phyloP scores from a whole-genome alignment of 2,329 filamentous ascomycete genomes.

The Plectosphaerella sp. region DNA sequence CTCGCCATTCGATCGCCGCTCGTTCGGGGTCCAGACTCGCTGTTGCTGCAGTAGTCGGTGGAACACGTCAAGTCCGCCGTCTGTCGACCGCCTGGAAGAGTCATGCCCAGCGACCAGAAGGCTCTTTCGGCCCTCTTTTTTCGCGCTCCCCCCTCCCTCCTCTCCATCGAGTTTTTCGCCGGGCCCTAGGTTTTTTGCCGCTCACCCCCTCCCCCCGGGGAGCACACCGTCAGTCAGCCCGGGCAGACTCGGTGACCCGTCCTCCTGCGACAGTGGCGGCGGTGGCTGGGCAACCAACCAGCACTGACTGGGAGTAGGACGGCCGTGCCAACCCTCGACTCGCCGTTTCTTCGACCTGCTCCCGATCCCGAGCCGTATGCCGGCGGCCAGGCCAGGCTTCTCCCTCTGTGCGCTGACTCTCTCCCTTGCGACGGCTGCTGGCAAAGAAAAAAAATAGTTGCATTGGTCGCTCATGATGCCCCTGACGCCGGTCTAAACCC shows the following conservation, averaged over 20 bases:
- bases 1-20: background rate
- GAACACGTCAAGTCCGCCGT: conserved; percentile 1
- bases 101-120: background rate
- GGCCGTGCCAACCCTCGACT: too few relatives aligned
- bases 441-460: background rate
- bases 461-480: background rate
- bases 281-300: background rate
- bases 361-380: too few relatives aligned
- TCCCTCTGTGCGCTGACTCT: too few relatives aligned
- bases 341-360: too few relatives aligned
- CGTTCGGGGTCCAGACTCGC: background rate
- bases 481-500: background rate
- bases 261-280: background rate
- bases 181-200: too few relatives aligned
- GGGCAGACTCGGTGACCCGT: background rate
- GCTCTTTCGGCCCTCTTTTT: too few relatives aligned
- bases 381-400: too few relatives aligned
- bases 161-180: background rate
- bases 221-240: background rate
- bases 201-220: too few relatives aligned
- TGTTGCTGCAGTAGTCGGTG: conserved; percentile 9
- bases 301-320: too few relatives aligned
- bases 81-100: background rate
- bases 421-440: too few relatives aligned
- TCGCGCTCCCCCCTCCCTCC: too few relatives aligned